Evolutionary conservation across 371 early-diverging fungal genomes (phyloP).

Genomic region (Mucor saturninus): DNA sequence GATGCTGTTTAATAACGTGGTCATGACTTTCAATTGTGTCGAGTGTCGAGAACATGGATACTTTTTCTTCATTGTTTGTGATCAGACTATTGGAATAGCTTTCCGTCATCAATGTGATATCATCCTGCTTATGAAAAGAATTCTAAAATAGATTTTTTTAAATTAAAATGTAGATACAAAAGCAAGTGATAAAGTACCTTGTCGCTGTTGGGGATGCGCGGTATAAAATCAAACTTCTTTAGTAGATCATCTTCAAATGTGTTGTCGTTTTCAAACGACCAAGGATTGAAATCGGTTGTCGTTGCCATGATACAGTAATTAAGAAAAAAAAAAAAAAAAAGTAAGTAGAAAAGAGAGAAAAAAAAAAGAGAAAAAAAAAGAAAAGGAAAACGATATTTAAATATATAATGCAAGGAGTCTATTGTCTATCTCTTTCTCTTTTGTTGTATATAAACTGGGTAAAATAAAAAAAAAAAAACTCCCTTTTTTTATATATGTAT

Average conservation of each 20-base stretch:
- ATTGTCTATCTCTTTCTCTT: neutral
- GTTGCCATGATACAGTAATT: neutral
- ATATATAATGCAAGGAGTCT: neutral
- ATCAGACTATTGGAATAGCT: neutral
- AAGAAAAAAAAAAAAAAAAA: neutral
- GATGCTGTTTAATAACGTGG: conserved; percentile 13
- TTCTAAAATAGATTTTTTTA: neutral
- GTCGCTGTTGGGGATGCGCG: neutral
- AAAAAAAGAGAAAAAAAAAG: neutral
- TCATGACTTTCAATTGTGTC: neutral
- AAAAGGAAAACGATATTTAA: neutral
- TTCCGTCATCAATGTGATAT: neutral
- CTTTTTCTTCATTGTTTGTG: neutral
- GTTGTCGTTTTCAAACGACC: too few relatives aligned
- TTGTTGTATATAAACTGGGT: too few relatives aligned
- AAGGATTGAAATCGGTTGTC: neutral
- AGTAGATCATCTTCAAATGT: too few relatives aligned
- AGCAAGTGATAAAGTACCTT: neutral
- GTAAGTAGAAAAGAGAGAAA: neutral
- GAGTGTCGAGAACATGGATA: neutral
- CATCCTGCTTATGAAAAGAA: neutral
- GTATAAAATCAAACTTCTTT: too few relatives aligned
- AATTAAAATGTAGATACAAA: neutral
- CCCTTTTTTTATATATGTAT: conserved; percentile 1
- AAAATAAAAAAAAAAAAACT: neutral